A percentile compares a stretch with the other conserved stretches of the same genome.
Conservation (phyloP, 2,329 filamentous ascomycete genomes). For the Clarireedia hainanense region DNA sequence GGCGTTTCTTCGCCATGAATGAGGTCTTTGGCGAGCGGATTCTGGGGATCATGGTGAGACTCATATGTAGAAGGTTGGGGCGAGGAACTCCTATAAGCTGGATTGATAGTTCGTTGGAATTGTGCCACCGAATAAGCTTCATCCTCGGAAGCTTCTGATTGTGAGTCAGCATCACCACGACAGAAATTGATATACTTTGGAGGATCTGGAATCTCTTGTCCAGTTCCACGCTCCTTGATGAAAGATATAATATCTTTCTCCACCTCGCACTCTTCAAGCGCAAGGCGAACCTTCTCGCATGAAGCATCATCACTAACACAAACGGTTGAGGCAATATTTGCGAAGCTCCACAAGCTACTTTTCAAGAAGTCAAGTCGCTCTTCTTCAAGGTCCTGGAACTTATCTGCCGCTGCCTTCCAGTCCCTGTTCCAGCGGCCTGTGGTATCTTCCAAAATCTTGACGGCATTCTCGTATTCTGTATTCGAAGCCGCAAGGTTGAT, state of each 20-base stretch:
- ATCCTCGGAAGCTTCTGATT: conserved; percentile 78
- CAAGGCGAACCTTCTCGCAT: conserved; percentile 91
- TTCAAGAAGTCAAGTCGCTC: conserved; percentile 96
- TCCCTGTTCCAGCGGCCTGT: conserved; percentile 95
- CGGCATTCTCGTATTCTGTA: conserved; percentile 84
- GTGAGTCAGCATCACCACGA: conserved; percentile 76
- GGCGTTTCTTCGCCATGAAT: conserved; percentile 44
- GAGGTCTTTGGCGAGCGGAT: conserved; percentile 61
- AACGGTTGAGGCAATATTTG: conserved; percentile 93
- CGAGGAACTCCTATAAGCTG: conserved; percentile 89
- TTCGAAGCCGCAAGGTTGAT: conserved; percentile 88
- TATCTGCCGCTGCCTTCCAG: conserved; percentile 96
- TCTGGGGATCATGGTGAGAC: conserved; percentile 83
- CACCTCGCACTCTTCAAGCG: conserved; percentile 91
- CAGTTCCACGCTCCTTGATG: conserved; percentile 82
- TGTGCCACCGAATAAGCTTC: conserved; percentile 91
- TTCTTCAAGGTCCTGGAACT: conserved; percentile 98
- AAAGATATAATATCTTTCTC: conserved; percentile 88
- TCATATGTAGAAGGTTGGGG: conserved; percentile 90
- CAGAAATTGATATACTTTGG: conserved; percentile 99
- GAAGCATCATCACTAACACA: conserved; percentile 96
- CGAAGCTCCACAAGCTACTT: conserved; percentile 95
- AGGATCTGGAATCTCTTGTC: conserved; percentile 93
- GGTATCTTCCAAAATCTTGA: conserved; percentile 91
- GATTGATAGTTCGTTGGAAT: conserved; percentile 91